phyloP scores from a whole-genome alignment of 192 early-diverging fungal species.

The Backusella mclennaniae region DNA sequence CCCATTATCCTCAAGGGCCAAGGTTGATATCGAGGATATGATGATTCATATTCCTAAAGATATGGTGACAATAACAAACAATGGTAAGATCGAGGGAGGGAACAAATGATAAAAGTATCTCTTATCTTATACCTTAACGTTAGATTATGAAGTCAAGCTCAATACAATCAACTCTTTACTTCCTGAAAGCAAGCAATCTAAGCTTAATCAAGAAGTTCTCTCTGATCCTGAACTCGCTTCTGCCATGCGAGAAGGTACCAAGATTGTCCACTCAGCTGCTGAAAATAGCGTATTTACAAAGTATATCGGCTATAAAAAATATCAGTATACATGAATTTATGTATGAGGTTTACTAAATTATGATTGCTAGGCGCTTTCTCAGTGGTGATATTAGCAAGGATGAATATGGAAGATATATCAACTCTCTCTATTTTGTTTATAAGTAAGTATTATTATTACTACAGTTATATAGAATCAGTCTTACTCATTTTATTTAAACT shows the following conservation, averaged over 20 bases:
- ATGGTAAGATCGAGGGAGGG: not conserved
- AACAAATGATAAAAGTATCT: not conserved
- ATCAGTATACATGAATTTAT: not conserved
- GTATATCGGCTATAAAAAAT: slow-evolving; percentile 18
- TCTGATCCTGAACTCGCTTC: slow-evolving; percentile 43
- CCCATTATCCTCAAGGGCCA: not conserved
- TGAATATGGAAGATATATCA: slow-evolving; percentile 45
- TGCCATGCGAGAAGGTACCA: slow-evolving; percentile 55
- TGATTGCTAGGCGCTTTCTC: slow-evolving; percentile 39
- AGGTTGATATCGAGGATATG: slow-evolving; percentile 8
- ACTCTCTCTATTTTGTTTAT: slow-evolving; percentile 48
- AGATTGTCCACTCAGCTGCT: slow-evolving; percentile 47
- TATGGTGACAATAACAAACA: not conserved
- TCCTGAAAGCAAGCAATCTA: not conserved
- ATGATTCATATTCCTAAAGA: slow-evolving; percentile 9
- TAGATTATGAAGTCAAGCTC: not conserved
- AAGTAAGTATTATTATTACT: slow-evolving; percentile 19
- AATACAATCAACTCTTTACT: not conserved
- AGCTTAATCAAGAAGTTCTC: slow-evolving; percentile 5
- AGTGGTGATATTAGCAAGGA: slow-evolving; percentile 39
- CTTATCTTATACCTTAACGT: not conserved
- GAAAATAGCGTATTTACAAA: slow-evolving; percentile 53
- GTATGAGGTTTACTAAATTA: not conserved
- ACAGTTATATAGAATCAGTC: not conserved
- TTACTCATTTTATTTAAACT: not conserved